Conservation (phyloP, 1,284 basidiomycete species). For the Malassezia psittaci region DNA sequence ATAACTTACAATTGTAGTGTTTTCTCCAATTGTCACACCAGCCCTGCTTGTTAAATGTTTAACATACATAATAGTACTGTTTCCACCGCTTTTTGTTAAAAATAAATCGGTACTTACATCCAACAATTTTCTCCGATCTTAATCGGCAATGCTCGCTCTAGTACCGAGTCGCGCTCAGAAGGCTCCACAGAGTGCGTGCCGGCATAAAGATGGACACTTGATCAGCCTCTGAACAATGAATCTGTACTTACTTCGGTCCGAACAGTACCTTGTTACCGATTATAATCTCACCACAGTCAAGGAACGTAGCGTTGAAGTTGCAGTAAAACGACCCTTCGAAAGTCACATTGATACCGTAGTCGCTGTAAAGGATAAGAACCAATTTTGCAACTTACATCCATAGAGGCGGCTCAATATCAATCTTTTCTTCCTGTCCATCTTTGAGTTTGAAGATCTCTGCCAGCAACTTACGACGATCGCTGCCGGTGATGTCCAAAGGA, state of each 20-base stretch:
- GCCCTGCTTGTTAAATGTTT: conserved; percentile 9
- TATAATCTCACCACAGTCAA: conserved; percentile 23
- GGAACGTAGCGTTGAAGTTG: conserved; percentile 25
- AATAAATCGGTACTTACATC: conserved; percentile 14
- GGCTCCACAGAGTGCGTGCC: conserved; percentile 23
- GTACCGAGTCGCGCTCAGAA: conserved; percentile 18
- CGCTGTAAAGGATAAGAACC: conserved; percentile 2
- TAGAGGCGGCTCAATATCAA: conserved; percentile 27
- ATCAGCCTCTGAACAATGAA: neutral
- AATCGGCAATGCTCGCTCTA: conserved; percentile 27
- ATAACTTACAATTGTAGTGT: conserved; percentile 17
- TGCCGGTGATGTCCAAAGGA: conserved; percentile 8
- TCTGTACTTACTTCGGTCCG: conserved; percentile 19
- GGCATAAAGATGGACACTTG: conserved; percentile 22
- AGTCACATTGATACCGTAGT: conserved; percentile 28
- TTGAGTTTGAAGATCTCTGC: conserved; percentile 17
- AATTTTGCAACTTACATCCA: conserved; percentile 9
- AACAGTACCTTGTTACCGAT: conserved; percentile 24
- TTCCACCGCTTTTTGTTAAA: conserved; percentile 14
- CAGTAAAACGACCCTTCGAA: conserved; percentile 26
- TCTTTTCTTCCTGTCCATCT: conserved; percentile 1
- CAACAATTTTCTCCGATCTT: conserved; percentile 22
- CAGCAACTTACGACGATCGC: conserved; percentile 16
- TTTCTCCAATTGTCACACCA: conserved; percentile 19
- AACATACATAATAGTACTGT: conserved; percentile 14